Evolutionary conservation across 2,329 filamentous ascomycete genomes (phyloP).

Genomic region (Colletotrichum caudatum): DNA sequence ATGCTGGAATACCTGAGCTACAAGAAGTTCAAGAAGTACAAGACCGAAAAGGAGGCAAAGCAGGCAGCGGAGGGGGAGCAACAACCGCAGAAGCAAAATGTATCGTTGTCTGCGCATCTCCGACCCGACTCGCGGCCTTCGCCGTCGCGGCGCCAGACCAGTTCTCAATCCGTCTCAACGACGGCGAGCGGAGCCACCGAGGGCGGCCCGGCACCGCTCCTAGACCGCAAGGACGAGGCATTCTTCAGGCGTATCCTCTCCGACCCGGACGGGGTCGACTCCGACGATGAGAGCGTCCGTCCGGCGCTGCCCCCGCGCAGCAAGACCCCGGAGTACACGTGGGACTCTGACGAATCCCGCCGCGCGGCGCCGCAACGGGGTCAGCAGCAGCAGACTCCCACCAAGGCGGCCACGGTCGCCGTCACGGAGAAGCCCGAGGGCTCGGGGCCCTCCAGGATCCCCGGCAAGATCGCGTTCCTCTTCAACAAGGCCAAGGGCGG

Average conservation of each 20-base stretch:
- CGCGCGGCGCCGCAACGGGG: conserved; percentile 24
- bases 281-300: conserved; percentile 54
- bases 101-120: conserved; percentile 20
- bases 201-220: conserved; percentile 55
- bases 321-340: conserved; percentile 63
- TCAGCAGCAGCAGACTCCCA: conserved; percentile 20
- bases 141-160: conserved; percentile 40
- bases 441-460: conserved; percentile 44
- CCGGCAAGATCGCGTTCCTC: conserved; percentile 50
- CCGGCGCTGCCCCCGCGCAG: conserved; percentile 68
- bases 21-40: conserved; percentile 73
- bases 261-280: conserved; percentile 44
- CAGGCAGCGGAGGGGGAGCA: conserved; percentile 45
- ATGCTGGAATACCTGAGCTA: conserved; percentile 75
- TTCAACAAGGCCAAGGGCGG: conserved; percentile 51
- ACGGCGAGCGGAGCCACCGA: conserved; percentile 47
- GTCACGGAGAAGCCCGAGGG: conserved; percentile 46
- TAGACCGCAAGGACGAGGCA: conserved; percentile 67
- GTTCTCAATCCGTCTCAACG: conserved; percentile 41
- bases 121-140: conserved; percentile 30
- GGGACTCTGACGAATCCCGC: conserved; percentile 51
- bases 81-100: conserved; percentile 37
- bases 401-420: conserved; percentile 46
- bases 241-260: conserved; percentile 69
- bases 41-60: conserved; percentile 60